Evolutionary conservation across 805 yeast species (phyloP), one percentile per base, ranked within the genome.

Genomic region (Myxozyma melibiosi): DNA sequence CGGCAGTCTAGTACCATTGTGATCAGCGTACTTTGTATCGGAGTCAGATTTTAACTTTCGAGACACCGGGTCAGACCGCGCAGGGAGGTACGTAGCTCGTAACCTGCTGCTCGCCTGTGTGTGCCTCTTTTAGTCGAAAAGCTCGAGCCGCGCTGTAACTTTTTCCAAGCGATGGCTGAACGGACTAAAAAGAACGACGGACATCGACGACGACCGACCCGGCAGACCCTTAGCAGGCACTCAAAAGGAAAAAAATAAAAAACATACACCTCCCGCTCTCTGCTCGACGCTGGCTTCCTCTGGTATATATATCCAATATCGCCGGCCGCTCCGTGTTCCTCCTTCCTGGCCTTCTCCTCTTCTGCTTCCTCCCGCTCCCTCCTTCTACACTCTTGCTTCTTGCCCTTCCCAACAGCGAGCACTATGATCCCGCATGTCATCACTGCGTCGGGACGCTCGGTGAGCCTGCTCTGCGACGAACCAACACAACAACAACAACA

Each of bases 391-490:
- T 31, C 24, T 27, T 31, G 16, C 38, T 11, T 4, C 39, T 13
- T 33, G 18, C 25, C 14, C 27, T 18, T 9, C 27, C 25, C 9
- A 1, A 8, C 24, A 14, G 45, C 45, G 22, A 16, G 27, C 35
- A 43, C 40, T 51, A 58, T 58, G 62, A 40, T 58, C 33, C 55
- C 57, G 42, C 61, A 57, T 47, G 39, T 58, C 28, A 54, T 58
- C 46, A 51, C 62, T 14, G 50, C 62, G 39, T 40, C 62, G 16
- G 62, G 62, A 24, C 53, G 39, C 8, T 27, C 60, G 31, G 62
- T 58, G 44, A 50, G 57, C 24, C 50, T 58, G 20, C 57, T 58
- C 41, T 53, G 58, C 62, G 62, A 58, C 47, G 59, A 58, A 20
- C 43, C 43, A 9, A n/a, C n/a, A n/a, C n/a, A n/a, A n/a, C n/a